phyloP scores from a whole-genome alignment of 257 asterid species.

The Cordia subcordata region DNA sequence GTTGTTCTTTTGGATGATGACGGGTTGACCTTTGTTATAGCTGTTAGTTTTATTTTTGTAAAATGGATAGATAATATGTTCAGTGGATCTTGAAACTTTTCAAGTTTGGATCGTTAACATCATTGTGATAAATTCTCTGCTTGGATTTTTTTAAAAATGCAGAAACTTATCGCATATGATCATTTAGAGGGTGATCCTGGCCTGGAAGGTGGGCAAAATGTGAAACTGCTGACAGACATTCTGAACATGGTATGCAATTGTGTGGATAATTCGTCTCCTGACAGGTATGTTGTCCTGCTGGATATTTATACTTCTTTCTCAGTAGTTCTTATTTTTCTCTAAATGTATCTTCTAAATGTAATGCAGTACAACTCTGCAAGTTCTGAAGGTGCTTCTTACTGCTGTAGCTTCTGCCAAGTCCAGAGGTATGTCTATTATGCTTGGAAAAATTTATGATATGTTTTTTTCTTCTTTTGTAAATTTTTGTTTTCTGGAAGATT shows the following conservation, averaged over 20 bases:
- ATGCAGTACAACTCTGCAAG: conserved; percentile 96
- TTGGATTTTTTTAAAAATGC: conserved; percentile 14
- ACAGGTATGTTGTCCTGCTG: conserved; percentile 51
- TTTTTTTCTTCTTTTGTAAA: no score
- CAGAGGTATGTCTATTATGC: conserved; percentile 59
- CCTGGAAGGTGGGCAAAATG: conserved; percentile 76
- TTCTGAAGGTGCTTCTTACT: conserved; percentile 89
- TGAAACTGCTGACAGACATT: conserved; percentile 64
- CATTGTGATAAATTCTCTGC: not conserved
- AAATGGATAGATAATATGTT: not conserved
- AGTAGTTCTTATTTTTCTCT: conserved; percentile 7
- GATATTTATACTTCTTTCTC: conserved; percentile 15
- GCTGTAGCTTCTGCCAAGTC: conserved; percentile 87
- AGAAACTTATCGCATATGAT: conserved; percentile 96
- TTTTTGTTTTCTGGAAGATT: no score
- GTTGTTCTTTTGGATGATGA: no score
- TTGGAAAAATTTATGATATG: not conserved
- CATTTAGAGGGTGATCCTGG: conserved; percentile 99
- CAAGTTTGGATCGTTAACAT: not conserved
- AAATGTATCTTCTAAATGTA: conserved; percentile 25
- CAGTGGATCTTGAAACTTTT: not conserved
- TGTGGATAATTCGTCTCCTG: conserved; percentile 95
- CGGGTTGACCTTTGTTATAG: no score
- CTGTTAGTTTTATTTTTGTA: no score
- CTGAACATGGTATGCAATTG: conserved; percentile 79